A percentile compares a stretch with the other conserved stretches of the same genome.
Conservation (phyloP, 768 basidiomycete species). For the Lyophyllum atratum region DNA sequence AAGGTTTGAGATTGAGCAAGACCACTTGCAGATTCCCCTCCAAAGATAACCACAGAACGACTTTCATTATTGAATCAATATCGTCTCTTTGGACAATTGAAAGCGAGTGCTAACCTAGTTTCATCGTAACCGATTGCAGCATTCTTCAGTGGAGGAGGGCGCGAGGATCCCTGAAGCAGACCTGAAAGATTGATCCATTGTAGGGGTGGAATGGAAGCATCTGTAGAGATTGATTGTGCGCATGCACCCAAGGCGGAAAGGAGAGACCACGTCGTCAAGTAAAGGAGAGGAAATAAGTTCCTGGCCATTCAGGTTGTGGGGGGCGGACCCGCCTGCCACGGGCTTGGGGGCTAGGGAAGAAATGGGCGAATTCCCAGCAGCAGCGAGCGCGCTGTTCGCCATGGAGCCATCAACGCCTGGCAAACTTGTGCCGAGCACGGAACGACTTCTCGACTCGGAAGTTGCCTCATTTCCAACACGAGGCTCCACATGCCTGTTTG, state of each 20-base stretch:
- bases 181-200: slow-evolving; percentile 76
- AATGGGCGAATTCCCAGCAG: slow-evolving; percentile 11
- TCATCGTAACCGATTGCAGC: slow-evolving; percentile 69
- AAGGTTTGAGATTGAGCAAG: slow-evolving; percentile 66
- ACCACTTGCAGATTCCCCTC: slow-evolving; percentile 70
- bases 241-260: slow-evolving; percentile 23
- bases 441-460: slow-evolving; percentile 10
- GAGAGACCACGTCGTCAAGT: slow-evolving; percentile 25
- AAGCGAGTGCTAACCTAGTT: slow-evolving; percentile 32
- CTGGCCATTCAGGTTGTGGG: slow-evolving; percentile 31
- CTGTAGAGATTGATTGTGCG: slow-evolving; percentile 54
- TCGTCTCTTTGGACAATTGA: background rate
- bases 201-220: slow-evolving; percentile 58
- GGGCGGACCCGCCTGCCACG: slow-evolving; percentile 21
- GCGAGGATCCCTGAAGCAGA: slow-evolving; percentile 53
- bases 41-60: slow-evolving; percentile 69
- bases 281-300: slow-evolving; percentile 21
- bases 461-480: background rate
- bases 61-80: slow-evolving; percentile 29
- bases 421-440: slow-evolving; percentile 17
- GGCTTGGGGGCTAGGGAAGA: slow-evolving; percentile 7
- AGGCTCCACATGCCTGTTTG: no score
- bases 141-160: slow-evolving; percentile 67
- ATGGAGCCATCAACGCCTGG: slow-evolving; percentile 11
- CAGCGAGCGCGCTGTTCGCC: slow-evolving; percentile 2